Base-by-base conservation (phyloP, 192 early-diverging fungal species). In the Gamsiella multidivaricata region DNA sequence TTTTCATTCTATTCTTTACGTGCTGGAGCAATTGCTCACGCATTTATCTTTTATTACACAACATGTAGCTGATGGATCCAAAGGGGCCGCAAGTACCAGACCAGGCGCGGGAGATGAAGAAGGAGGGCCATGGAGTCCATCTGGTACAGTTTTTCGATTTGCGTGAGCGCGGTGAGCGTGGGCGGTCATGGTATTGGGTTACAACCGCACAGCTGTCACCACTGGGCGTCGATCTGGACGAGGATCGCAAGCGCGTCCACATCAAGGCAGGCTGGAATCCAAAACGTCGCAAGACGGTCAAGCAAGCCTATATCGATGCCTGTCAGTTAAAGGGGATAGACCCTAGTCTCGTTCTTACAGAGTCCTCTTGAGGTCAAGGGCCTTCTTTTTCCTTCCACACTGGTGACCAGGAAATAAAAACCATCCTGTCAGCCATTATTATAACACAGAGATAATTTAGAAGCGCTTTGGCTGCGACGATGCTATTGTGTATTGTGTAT, bases 21-120 rank as follows among this genome's bases (percentile, higher is more conserved):
- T n/a, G n/a, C n/a, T n/a, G n/a, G n/a, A 55, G 33, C 29, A 17
- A 28, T 34, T 23, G 42, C 33, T 52, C 26, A n/a, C 18, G 23
- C 6, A 33, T 51, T 32, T 56, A 31, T 45, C 25, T 65, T 28
- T 36, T 71, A 63, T 26, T 39, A 17, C 29, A 2, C 23, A 18
- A 28, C 18, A n/a, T n/a, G 5, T 78, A 86, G 85, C 54, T 86
- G 23, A 70, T 80, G 67, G 74, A 86, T 59, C 71, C 72, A 47
- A 62, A 59, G 29, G 60, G 73, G 15, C 39, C 46, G 20, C 52
- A 69, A 11, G 72, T 85, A 14, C 68, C 79, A 3, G 49, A 63
- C n/a, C 66, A 68, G 12, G 79, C 81, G 17, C 46, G 64, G 43
- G 65, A 56, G 18, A 41, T 58, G 41, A 68, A 70, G 29, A 52